Percentiles rank a stretch among this genome's conserved stretches.
These are phyloP conservation scores for Colletotrichum tanaceti DNA, from an alignment of 2,329 filamentous ascomycete species.

Conservation along the genomic window DNA sequence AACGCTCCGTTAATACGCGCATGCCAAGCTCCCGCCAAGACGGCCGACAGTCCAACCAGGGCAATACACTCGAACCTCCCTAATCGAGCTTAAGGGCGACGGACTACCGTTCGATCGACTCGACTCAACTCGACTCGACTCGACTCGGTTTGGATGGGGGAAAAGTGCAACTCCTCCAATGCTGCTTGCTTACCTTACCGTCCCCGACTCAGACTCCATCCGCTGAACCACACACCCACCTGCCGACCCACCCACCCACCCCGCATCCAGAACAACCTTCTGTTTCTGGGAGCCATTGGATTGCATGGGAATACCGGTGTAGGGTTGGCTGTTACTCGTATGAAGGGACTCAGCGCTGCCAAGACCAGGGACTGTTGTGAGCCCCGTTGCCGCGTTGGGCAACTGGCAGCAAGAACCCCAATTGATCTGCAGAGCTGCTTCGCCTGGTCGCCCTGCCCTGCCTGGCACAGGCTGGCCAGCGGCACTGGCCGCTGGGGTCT, in stretches of 20 bases:
- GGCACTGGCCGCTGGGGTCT: slow-evolving; percentile 3
- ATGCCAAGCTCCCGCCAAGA: slow-evolving; percentile 34
- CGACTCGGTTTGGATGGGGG: not conserved
- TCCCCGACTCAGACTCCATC: not conserved
- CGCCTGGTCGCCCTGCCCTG: too few species aligned
- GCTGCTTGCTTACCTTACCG: too few species aligned
- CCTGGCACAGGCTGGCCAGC: not conserved
- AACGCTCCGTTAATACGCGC: slow-evolving; percentile 6
- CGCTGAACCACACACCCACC: not conserved
- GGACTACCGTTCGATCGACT: not conserved
- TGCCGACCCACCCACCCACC: too few species aligned
- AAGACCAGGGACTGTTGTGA: slow-evolving; percentile 12
- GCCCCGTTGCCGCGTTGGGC: slow-evolving; percentile 5
- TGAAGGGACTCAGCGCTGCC: slow-evolving; percentile 6
- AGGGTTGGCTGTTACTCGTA: not conserved
- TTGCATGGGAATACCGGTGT: slow-evolving; percentile 2
- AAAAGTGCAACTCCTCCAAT: not conserved
- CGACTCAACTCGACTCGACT: not conserved
- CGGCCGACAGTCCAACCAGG: slow-evolving; percentile 28
- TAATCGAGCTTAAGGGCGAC: slow-evolving; percentile 2
- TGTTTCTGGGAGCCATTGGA: slow-evolving; percentile 4
- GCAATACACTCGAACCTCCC: slow-evolving; percentile 27
- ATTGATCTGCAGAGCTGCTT: not conserved
- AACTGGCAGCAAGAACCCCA: not conserved
- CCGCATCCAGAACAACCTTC: slow-evolving; percentile 16